Evolutionary conservation across 768 basidiomycete genomes (phyloP), one percentile per base, ranked within the genome.

Genomic region (Phanerochaete carnosa): DNA sequence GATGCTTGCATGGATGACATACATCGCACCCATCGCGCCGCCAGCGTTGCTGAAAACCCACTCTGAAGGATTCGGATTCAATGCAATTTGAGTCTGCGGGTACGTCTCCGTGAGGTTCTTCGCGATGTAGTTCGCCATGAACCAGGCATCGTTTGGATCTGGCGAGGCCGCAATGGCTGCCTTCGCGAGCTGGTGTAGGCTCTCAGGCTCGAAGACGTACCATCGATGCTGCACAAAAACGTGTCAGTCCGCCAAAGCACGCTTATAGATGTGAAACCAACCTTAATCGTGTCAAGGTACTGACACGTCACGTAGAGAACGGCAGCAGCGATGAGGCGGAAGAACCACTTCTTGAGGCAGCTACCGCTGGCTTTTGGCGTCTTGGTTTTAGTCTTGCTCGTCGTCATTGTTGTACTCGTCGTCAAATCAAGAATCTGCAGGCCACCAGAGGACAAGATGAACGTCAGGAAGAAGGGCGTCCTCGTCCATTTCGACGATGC

Each of bases 41-140:
- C 95, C 97, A 0, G 96, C 95, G 68, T 98, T 98, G 79, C 87
- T 98, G 76, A 96, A 91, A 26, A 97, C 84, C 96, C 96, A 98
- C 69, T 98, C 95, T 37, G 78, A 77, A 23, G 82, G 70, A 76
- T 89, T 68, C n/a, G 74, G 54, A 67, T 82, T 80, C 53, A 84
- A 64, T 70, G 86, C 84, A 63, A 92, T 58, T 22, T 75, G 76
- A 45, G 78, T 77, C 51, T 82, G 68, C 0, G 92, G 85, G 71
- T 95, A 89, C 1, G 85, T 87, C 16, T 76, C 72, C 7, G 87
- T 88, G 63, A 98, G 88, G 73, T 94, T 92, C 28, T 83, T 69
- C 59, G 95, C 77, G 65, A 98, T 94, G 72, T 94, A 87, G 23
- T 82, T 72, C 69, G 97, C 86, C 79, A 98, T 90, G 32, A 83